Base-by-base conservation (phyloP, 345 rosid species). In the Garcia nutans region DNA sequence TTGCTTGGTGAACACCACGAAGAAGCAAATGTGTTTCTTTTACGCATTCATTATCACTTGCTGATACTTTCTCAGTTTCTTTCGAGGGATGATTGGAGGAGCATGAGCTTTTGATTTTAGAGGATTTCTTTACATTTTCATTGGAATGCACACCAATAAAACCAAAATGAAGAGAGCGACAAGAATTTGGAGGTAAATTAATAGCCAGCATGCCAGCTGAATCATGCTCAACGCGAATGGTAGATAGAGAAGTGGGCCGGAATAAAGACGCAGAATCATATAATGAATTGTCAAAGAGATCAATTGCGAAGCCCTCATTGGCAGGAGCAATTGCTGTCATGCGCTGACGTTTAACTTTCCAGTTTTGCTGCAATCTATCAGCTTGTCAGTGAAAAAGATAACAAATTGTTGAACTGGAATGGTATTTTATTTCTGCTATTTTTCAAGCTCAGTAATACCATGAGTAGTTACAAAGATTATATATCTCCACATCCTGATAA, bases 321-420 rank as follows among this genome's bases (percentile, higher is more conserved):
- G 90, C 82, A 58, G 94, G 80, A 66, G 84, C 81, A 77, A 84
- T 75, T 76, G 89, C 82, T 74, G 90, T 90, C 76, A 89, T 65
- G 20, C 98, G 96, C 85, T 87, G 98, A 80, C 97, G 88, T 81
- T 96, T 93, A 75, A 95, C 87, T 87, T 95, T 95, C 98, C 99
- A 95, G 82, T 93, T 95, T 85, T 87, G 93, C 98, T 96, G 99
- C 92, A 96, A 90, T 83, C 99, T 93, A 86, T 85, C 58, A 68
- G 84, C 79, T 72, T 74, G 75, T 83, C 83, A 84, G 79, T 8
- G 49, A 74, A 79, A 71, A 54, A 52, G 22, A 47, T 52, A 31
- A 67, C 19, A 20, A 33, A 68, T 16, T 13, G 68, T 44, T 20
- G 45, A 62, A 31, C 37, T 33, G 62, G 42, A 13, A 15, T 19